Conservation (phyloP, 306 rosid genomes). For the Cicer chorassanicum region DNA sequence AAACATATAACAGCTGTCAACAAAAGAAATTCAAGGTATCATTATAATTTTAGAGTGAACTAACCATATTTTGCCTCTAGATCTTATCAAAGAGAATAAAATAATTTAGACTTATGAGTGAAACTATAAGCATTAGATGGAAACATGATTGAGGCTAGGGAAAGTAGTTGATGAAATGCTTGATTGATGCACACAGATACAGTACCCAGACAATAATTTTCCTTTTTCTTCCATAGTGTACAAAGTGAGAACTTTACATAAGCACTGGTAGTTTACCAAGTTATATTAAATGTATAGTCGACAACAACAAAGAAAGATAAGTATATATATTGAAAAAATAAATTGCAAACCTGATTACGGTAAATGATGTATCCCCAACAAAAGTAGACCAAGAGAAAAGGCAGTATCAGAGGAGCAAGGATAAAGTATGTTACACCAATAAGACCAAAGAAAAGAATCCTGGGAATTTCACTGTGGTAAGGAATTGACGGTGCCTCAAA, state of each 20-base stretch:
- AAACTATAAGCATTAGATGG: slow-evolving; percentile 19
- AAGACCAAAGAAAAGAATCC: slow-evolving; percentile 78
- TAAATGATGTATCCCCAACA: slow-evolving; percentile 76
- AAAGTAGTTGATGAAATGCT: background rate
- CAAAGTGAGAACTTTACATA: slow-evolving; percentile 18
- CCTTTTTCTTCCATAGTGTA: background rate
- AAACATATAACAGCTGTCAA: slow-evolving; percentile 76
- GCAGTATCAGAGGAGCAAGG: slow-evolving; percentile 89
- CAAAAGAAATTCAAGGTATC: slow-evolving; percentile 20
- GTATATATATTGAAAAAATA: slow-evolving; percentile 1
- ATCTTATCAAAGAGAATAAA: slow-evolving; percentile 24
- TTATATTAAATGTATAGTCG: slow-evolving; percentile 11
- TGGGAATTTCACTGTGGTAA: slow-evolving; percentile 71
- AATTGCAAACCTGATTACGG: slow-evolving; percentile 79
- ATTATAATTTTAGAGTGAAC: slow-evolving; percentile 29
- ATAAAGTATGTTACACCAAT: slow-evolving; percentile 84
- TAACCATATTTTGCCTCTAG: background rate
- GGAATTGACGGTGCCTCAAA: slow-evolving; percentile 70
- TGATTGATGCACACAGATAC: background rate
- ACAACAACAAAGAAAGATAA: slow-evolving; percentile 10
- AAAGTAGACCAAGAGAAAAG: slow-evolving; percentile 80
- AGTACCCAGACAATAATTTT: background rate
- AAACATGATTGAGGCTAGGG: background rate
- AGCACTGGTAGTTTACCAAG: background rate
- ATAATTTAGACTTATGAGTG: slow-evolving; percentile 11